Evolutionary conservation across 805 yeast species (phyloP).

Genomic region (Candida taoyuanica): DNA sequence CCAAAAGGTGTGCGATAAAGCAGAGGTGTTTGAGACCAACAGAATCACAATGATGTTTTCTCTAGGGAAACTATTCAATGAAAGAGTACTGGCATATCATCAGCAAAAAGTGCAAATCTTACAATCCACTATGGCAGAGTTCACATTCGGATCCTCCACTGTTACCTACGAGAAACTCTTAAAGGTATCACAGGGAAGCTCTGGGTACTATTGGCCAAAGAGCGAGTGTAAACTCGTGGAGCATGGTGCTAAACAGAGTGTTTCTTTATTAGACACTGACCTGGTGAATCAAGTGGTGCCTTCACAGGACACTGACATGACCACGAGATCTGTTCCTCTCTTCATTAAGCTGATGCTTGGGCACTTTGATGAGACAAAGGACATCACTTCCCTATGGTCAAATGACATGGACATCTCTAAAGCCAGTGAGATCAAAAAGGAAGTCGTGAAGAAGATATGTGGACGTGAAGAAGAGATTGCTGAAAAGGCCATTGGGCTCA

Average conservation of each 20-base stretch:
- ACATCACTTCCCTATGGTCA: conserved; percentile 11
- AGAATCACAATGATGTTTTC: conserved; percentile 15
- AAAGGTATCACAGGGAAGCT: not conserved
- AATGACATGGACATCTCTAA: conserved; percentile 15
- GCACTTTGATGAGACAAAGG: conserved; percentile 8
- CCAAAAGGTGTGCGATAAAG: conserved; percentile 4
- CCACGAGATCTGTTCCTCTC: conserved; percentile 18
- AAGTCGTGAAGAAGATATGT: not conserved
- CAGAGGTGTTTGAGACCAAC: conserved; percentile 18
- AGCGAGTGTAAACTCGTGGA: conserved; percentile 13
- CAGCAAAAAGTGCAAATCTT: conserved; percentile 5
- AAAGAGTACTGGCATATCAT: conserved; percentile 7
- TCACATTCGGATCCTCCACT: conserved; percentile 5
- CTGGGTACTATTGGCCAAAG: conserved; percentile 28
- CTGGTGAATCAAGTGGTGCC: conserved; percentile 17
- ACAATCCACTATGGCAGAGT: not conserved
- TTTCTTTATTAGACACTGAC: conserved; percentile 22
- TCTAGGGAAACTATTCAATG: conserved; percentile 12
- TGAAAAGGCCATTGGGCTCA: no score
- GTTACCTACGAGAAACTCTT: conserved; percentile 11
- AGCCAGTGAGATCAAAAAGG: conserved; percentile 18
- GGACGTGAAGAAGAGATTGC: not conserved
- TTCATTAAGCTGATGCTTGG: conserved; percentile 11
- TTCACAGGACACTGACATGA: conserved; percentile 5
- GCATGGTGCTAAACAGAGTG: not conserved